Base-by-base conservation (phyloP, 2,329 filamentous ascomycete species). In the Aspergillus ochraceus region DNA sequence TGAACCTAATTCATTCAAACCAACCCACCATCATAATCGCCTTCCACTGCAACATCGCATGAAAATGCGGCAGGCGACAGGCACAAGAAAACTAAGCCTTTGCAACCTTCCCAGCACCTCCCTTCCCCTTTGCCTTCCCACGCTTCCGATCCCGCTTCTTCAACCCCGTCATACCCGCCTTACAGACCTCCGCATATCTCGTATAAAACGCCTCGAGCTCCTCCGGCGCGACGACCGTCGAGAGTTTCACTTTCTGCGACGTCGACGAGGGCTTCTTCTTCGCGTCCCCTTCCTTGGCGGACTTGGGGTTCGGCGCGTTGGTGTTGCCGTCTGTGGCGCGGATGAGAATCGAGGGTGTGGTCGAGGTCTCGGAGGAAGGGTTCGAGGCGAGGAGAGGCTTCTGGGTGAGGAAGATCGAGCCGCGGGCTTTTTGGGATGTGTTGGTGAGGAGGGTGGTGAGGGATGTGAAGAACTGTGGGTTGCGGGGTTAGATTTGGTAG, bases 91-190 rank as follows among this genome's bases (percentile, higher is more conserved):
- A 49, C 68, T 60, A 76, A 62, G 68, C 66, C 64, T 76, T 76
- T 5, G 64, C 47, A 57, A 66, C 67, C 66, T 73, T 76, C 30
- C 67, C 71, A 59, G 64, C 67, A 11, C 69, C 69, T 65, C 75
- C 73, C 36, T 66, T 91, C 64, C 36, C 36, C 36, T 90, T 91
- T 74, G 90, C 90, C 68, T 90, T 88, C 74, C 90, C 91, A 80
- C 85, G 86, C 79, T 90, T 90, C 71, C 92, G 86, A 78, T 98
- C 94, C 67, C 95, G 85, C 73, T 96, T 97, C 86, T 97, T 98
- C 78, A 99, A 74, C 8, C 89, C 88, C 52, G 85, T 83, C 92
- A 98, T 97, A 6, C 92, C 92, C 0, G 84, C 81, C 80, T 96
- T 97, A 79, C 93, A 97, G 3, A 92, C 84, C 67, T 98, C 95